Evolutionary conservation across 768 basidiomycete species (phyloP), one percentile per base, ranked within the genome.

Genomic region (Tylopilus vinaceipallidus): DNA sequence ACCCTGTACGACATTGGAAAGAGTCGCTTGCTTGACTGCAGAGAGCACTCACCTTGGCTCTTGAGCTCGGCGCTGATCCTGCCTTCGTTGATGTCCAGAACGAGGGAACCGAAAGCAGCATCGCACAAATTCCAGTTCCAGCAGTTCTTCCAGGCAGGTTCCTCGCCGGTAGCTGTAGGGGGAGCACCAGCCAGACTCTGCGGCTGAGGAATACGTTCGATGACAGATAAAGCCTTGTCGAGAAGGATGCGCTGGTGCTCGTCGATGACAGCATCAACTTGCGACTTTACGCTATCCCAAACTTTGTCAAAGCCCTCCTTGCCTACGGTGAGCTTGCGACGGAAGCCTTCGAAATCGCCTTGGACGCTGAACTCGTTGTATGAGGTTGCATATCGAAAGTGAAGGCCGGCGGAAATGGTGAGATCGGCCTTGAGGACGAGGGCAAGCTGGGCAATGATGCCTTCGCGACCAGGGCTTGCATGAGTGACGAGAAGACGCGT

Each of bases 81-180:
- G 7, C 95, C 94, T 51, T 98, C 95, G 59, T 88, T 88, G 59
- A 98, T 73, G 57, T 97, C 93, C 38, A 99, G 73, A 2, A 97
- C 74, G 29, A 99, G 77, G 11, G 83, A 84, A 2, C 97, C 95
- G 53, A 87, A 97, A 2, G 93, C 90, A 6, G 95, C 95, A 59
- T 99, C 97, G 55, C 94, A 94, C 36, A 98, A 72, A 62, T 98
- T 95, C 95, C 95, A 97, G 66, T 97, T 93, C 95, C 95, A 98
- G 66, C 91, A 93, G 66, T 97, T 98, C 71, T 98, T 99, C 97
- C 97, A 99, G 0, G 91, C 85, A 3, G 87, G 84, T 59, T 98
- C 94, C 66, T 99, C 95, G 3, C 80, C 78, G 3, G 79, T 75
- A 9, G 77, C 73, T 1, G 78, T 74, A 8, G 78, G 74, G 0